Base-by-base conservation (phyloP, 2,329 filamentous ascomycete genomes). In the Xylariaceae sp. region DNA sequence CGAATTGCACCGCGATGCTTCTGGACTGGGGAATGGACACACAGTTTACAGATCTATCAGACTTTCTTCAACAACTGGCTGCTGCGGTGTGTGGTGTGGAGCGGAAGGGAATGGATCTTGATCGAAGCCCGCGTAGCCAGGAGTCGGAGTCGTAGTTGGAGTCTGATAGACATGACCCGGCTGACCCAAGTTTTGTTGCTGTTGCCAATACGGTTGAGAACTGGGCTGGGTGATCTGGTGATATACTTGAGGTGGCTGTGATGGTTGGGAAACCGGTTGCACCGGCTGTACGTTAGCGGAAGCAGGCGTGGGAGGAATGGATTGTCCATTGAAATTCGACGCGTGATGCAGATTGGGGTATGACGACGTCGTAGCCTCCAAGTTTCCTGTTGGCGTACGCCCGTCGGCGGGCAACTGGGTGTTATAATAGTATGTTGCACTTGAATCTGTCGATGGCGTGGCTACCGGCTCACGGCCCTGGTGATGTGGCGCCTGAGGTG, bases 31-130 rank as follows among this genome's bases (percentile, higher is more conserved):
- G 32, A 32, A 19, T 54, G 29, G 11, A 11, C 31, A 19, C 30
- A 35, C 30, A 45, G 45, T 50, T 61, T 53, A 91, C 58, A 92
- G 76, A 70, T 94, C 89, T 71, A 94, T 94, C 65, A 94, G 72
- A 55, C 84, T 87, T 71, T 92, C 89, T 71, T 92, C 88, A 46
- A 87, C 78, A 1, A 74, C 78, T 11, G 80, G 80, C 64, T 77
- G 76, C 67, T 70, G 77, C 50, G 80, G 83, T 31, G 81, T 77
- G 68, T 86, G 81, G 56, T 85, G 80, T 12, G 84, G 84, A 31
- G 81, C 83, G 2, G 80, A 75, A 1, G 87, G 87, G 64, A 89
- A 89, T 2, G 79, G 73, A 29, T 85, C 80, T 64, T 83, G 81
- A 2, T 71, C 73, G 63, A 83, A 85, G 5, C 76, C 74, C 8